phyloP scores from a whole-genome alignment of 208 protist genomes.

The Acanthamoeba royreba region DNA sequence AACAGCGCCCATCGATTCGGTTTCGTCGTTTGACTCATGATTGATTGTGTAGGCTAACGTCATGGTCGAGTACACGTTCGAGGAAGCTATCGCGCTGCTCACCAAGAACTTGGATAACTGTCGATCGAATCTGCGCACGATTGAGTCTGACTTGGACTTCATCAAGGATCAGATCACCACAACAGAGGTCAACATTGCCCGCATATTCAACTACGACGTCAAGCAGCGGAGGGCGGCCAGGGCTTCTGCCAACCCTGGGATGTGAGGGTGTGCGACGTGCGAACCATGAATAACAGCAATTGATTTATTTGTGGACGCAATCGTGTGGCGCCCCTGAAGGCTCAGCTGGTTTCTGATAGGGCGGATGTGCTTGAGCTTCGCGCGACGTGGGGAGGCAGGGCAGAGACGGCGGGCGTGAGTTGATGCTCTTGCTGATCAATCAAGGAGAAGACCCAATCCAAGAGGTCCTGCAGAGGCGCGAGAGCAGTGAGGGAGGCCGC shows the following conservation, averaged over 20 bases:
- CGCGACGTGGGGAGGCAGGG: too few species aligned
- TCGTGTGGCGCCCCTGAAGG: too few species aligned
- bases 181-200: conserved; percentile 86
- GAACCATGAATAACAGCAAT: too few species aligned
- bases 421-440: background rate
- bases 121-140: conserved; percentile 82
- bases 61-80: conserved; percentile 96
- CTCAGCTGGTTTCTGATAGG: too few species aligned
- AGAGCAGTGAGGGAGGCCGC: background rate
- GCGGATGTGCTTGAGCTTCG: too few species aligned
- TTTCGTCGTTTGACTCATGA: background rate
- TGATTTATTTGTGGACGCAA: too few species aligned
- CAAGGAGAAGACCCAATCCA: background rate
- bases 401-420: background rate
- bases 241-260: too few species aligned
- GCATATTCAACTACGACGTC: conserved; percentile 35
- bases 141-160: conserved; percentile 92
- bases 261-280: too few species aligned
- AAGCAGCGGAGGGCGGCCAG: conserved; percentile 31
- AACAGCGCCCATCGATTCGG: too few species aligned
- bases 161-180: conserved; percentile 94
- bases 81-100: conserved; percentile 90
- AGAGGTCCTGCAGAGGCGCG: background rate
- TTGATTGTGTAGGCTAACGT: conserved; percentile 91
- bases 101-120: conserved; percentile 86